Base-by-base conservation (phyloP, 768 basidiomycete genomes). In the Tephrocybe sp. region DNA sequence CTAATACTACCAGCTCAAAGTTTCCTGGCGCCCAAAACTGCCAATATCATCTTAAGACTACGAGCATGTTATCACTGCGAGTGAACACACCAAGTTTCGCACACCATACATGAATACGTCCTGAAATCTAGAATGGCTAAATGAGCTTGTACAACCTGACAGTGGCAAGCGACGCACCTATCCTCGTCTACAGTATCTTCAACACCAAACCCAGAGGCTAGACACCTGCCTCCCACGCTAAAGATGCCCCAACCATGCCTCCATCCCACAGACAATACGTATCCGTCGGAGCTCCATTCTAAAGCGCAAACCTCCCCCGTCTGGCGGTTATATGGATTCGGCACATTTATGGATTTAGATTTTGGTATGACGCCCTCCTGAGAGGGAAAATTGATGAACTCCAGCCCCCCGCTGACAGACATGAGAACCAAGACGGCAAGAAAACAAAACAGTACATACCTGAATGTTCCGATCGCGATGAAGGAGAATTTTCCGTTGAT, bases 1-100 rank as follows among this genome's bases (percentile, higher is more conserved):
- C 83, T 32, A 96, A 74, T 21, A 87, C 77, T 49, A 96, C 73
- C 6, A 98, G 76, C 59, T 98, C 95, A 42, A 90, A 86, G 67
- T 96, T 96, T 13, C 94, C 94, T 3, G 90, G 89, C 1, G 81
- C 83, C 96, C 96, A 98, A 60, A 97, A 94, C 94, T 96, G 28
- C 9, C 49, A 22, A 47, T 55, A 37, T 45, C 36, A 6, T 36
- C 12, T n/a, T 19, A 47, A 30, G 31, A 30, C 41, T n/a, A 44
- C 5, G 27, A 21, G 30, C 7, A 12, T 18, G 18, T 19, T 22
- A 25, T n/a, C 4, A 4, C 16, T n/a, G 30, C 3, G 15, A 22
- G n/a, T 5, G 18, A 12, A 67, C 83, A 69, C 59, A 93, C 94
- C 66, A 96, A 64, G 59, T 80, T 72, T 41, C 71, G 72, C 6